Base-by-base conservation (phyloP, 441 rosid genomes). In the Populus tomentosa region DNA sequence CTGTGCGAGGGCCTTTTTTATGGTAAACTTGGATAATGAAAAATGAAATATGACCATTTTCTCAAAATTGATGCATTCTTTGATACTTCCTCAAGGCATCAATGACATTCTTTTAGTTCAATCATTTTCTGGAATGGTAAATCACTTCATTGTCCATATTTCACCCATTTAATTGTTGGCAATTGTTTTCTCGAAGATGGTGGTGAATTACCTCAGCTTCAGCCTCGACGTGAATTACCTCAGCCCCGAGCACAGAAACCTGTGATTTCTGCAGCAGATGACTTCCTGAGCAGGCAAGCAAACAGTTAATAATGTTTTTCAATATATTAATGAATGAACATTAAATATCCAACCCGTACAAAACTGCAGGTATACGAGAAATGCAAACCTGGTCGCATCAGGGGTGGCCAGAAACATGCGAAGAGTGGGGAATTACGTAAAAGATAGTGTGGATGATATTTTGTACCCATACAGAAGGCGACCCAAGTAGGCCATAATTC, bases 401-500 rank as follows among this genome's bases (percentile, higher is more conserved):
- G 97, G 94, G 65, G 97, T 94, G 75, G 87, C 90, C 33, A 89
- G 79, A 85, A 89, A 94, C 85, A 76, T 87, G 87, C 84, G 84
- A 64, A 88, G 87, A 84, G 90, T 94, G 30, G 96, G 92, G 73
- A 87, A 79, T 75, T 85, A 89, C 79, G 33, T 94, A 24, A 94
- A 94, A 86, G 88, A 89, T 69, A 87, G 87, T 5, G 5, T 93
- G 62, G 94, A 91, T 64, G 94, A 90, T 72, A 78, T 88, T 66
- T 67, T 91, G 70, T 89, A 82, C 78, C 90, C 93, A 13, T 83
- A 82, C 77, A 83, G 91, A 69, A 88, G 88, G 85, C 85, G 90
- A 69, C 92, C 92, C 6, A 91, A 92, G 84, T 94, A 72, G 77
- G 73, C 78, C 85, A 0, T 77, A 75, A 69, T 75, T n/a, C 74